Evolutionary conservation across 2,329 filamentous ascomycete species (phyloP).

Genomic region (Neonectria neomacrospora): DNA sequence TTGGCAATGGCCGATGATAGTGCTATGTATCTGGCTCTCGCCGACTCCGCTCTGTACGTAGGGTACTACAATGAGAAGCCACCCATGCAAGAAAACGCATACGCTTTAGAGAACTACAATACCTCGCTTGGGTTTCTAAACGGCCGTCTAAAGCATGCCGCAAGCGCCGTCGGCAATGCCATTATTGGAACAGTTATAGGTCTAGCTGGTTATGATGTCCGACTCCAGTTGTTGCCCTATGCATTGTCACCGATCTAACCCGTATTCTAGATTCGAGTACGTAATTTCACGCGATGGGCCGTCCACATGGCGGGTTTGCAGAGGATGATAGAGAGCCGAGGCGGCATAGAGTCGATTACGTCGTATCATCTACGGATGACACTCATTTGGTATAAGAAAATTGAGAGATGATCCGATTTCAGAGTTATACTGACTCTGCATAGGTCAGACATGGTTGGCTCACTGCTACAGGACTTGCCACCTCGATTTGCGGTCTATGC

Average conservation of each 20-base stretch:
- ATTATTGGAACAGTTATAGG: not conserved
- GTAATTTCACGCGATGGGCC: not conserved
- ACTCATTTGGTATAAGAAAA: not conserved
- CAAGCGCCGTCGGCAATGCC: not conserved
- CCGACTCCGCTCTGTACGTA: not conserved
- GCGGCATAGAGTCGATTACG: not conserved
- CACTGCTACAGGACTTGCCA: not conserved
- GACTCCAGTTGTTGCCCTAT: too few relatives aligned
- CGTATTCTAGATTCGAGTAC: not conserved
- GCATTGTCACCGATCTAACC: not conserved
- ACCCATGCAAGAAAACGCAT: not conserved
- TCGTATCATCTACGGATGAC: conserved; percentile 2
- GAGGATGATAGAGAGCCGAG: not conserved
- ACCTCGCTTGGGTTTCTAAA: not conserved
- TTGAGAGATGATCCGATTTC: not conserved
- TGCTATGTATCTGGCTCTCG: conserved; percentile 1
- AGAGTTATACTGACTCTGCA: not conserved
- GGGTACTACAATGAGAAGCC: not conserved
- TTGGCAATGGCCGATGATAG: conserved; percentile 1
- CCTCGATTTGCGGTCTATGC: not conserved
- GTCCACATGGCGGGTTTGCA: not conserved
- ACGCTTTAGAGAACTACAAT: not conserved
- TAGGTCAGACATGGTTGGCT: not conserved
- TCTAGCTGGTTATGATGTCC: not conserved
- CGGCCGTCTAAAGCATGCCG: not conserved